These are phyloP conservation scores for Aspergillus novofumigatus DNA, from an alignment of 2,329 filamentous ascomycete species.

Conservation along the genomic window DNA sequence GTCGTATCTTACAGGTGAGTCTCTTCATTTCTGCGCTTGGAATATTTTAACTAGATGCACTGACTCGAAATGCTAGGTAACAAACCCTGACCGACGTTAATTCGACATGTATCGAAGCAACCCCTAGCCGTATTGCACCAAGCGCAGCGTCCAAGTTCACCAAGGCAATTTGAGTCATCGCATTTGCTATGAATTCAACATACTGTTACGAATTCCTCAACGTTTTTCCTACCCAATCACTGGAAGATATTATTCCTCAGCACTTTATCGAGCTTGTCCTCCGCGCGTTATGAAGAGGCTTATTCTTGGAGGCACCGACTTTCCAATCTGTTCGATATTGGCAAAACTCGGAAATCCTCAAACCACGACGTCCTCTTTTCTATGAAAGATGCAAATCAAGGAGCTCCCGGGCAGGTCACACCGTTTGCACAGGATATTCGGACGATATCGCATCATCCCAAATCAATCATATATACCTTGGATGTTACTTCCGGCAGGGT, in stretches of 20 bases:
- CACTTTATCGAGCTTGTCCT: background rate
- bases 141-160: background rate
- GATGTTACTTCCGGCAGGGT: background rate
- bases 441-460: background rate
- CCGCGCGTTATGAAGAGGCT: too few species aligned
- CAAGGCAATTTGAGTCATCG: background rate
- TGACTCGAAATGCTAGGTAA: conserved; percentile 21
- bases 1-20: conserved; percentile 87
- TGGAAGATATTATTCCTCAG: background rate
- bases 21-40: background rate
- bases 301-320: background rate
- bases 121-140: background rate
- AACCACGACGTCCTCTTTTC: background rate
- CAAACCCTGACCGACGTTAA: conserved; percentile 31
- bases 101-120: background rate
- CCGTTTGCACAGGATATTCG: background rate
- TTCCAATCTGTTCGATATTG: background rate
- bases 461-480: background rate
- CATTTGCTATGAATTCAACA: background rate
- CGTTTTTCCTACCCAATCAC: background rate
- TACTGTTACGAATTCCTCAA: background rate
- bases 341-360: background rate
- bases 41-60: background rate
- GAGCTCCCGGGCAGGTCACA: background rate
- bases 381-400: background rate